Evolutionary conservation across 2,329 filamentous ascomycete species (phyloP), one percentile per base, ranked within the genome.

Genomic region (Fusarium clavum): DNA sequence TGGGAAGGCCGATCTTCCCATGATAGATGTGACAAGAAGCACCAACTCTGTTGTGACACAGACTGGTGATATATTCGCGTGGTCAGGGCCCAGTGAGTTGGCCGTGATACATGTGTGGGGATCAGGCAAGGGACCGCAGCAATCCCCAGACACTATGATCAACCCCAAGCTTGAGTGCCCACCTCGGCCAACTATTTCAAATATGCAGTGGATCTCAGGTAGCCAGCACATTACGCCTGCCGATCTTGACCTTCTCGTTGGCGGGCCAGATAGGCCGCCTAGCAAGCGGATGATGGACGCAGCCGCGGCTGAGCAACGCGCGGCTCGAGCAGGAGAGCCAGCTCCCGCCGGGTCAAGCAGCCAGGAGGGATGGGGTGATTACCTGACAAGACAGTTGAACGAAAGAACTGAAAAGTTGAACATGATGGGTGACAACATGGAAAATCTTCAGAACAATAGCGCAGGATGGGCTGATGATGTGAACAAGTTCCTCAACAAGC

Each of bases 161-260:
- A 97, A 98, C 77, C 90, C 92, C 0, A 85, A 92, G 61, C 87
- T 93, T 1, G 77, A 87, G 18, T 86, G 92, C 24, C 95, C 94
- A 3, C 86, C 93, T 14, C 89, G 96, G 4, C 96, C 96, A 2
- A 97, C 94, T 0, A 99, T 99, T 64, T 97, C 93, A 22, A 97
- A 97, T 75, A 81, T 99, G 40, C 94, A 98, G 81, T 99, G 96
- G 96, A 94, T 99, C 55, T 92, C 94, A 0, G 96, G 96, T 6
- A 98, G 95, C 2, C 95, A 98, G 79, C 92, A 97, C 74, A 87
- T 99, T 47, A 94, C 93, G 3, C 91, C 93, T 1, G 86, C 90
- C 3, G 96, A 99, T 75, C 89, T 99, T 76, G 96, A 98, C 76
- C 81, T 97, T 4, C 84, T 99, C 3, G 96, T 99, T 64, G 94